Conservation (phyloP, 805 yeast species). For the Kluyveromyces siamensis region DNA sequence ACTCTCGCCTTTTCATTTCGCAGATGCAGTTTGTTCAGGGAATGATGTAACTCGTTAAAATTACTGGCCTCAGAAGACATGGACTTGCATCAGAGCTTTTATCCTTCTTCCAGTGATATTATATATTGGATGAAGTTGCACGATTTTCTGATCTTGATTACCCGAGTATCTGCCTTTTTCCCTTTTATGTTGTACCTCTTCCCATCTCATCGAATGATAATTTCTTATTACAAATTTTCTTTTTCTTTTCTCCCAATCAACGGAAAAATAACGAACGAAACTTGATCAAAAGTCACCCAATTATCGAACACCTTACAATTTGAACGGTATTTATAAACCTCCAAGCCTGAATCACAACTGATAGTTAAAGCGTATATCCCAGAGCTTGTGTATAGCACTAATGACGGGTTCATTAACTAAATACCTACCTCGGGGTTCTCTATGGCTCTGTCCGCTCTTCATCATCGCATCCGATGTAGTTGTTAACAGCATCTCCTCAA, state of each 20-base stretch:
- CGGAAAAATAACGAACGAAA: neutral
- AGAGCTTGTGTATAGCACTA: neutral
- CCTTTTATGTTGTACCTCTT: neutral
- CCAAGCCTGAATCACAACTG: too few relatives aligned
- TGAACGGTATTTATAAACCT: too few relatives aligned
- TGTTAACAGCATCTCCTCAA: slow-evolving; percentile 2
- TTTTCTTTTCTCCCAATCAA: neutral
- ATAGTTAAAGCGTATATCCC: neutral
- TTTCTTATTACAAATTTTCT: too few relatives aligned
- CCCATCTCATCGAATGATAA: neutral
- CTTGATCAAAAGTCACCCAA: neutral
- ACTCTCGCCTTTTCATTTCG: neutral
- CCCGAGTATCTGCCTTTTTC: too few relatives aligned
- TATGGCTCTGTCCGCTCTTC: slow-evolving; percentile 14
- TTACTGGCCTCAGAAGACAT: neutral
- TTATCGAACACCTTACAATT: too few relatives aligned
- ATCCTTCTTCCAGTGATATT: neutral
- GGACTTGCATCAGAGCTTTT: neutral
- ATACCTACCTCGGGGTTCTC: slow-evolving; percentile 11
- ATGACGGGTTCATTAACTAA: slow-evolving; percentile 4
- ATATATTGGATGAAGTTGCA: too few relatives aligned
- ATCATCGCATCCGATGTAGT: slow-evolving; percentile 12
- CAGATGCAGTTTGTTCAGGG: neutral
- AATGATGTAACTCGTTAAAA: neutral
- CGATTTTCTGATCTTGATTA: neutral